Base-by-base conservation (phyloP, 1,284 basidiomycete genomes). In the Ceratobasidium sp. region DNA sequence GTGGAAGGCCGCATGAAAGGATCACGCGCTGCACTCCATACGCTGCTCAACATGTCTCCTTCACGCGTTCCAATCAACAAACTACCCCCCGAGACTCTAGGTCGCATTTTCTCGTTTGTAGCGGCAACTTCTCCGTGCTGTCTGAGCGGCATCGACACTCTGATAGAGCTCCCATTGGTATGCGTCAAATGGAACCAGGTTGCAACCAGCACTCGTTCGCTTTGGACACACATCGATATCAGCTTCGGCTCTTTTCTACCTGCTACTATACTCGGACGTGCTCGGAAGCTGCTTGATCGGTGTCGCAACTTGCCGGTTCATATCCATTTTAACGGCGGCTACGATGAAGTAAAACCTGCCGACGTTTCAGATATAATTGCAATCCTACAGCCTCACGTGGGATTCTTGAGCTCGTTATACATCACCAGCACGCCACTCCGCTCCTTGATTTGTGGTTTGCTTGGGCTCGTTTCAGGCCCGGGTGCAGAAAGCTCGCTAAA, bases 171-270 rank as follows among this genome's bases (percentile, higher is more conserved):
- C 33, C 13, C 54, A 9, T 40, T 20, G n/a, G 69, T 73, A 23
- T 61, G 69, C 42, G 56, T n/a, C 12, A 28, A 57, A 15, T 73
- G 69, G 69, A 56, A 54, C 69, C 69, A 61, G n/a, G 33, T 48
- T 26, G 69, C 69, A 46, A 46, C 23, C 10, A 46, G 44, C 10
- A 59, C 54, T 15, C 56, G n/a, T 20, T 42, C 40, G n/a, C 69
- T 73, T 15, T 73, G 69, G 69, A 38, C 69, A 13, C 69, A 73
- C 26, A 23, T 73, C 42, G 54, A 73, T 23, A 42, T 73, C 69
- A 48, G 9, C 33, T 33, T 33, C 33, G 33, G 33, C 33, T 48
- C 40, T 42, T 20, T 23, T 17, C 4, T 20, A 1, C 66, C 17
- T 4, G 15, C 50, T 28, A 23, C 4, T 69, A 28, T 15, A 17